These are phyloP conservation scores for Saccharomycopsis guyanensis DNA, from an alignment of 805 yeast species.

Conservation along the genomic window DNA sequence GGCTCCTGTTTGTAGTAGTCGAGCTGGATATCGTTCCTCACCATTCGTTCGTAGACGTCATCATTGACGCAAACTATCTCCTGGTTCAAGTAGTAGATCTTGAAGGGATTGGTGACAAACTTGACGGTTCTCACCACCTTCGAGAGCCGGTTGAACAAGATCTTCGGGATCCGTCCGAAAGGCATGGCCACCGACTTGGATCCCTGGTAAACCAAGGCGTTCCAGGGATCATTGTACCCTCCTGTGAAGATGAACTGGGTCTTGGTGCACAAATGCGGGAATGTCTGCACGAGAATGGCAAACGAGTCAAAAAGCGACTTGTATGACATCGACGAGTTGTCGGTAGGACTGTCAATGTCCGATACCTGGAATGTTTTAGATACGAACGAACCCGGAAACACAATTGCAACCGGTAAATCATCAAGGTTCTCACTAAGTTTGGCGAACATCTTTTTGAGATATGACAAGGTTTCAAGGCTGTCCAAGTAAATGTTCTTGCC, in stretches of 20 bases:
- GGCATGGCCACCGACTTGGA: constrained; percentile 57
- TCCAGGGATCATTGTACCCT: constrained; percentile 94
- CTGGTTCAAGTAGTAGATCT: constrained; percentile 73
- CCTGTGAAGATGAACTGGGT: constrained; percentile 71
- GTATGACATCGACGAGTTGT: constrained; percentile 47
- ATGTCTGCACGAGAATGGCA: constrained; percentile 55
- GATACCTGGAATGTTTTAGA: constrained; percentile 57
- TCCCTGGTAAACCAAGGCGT: constrained; percentile 59
- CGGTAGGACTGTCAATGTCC: constrained; percentile 42
- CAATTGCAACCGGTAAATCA: constrained; percentile 53
- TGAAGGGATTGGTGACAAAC: constrained; percentile 71
- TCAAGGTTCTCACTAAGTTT: constrained; percentile 42
- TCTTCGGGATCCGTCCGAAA: constrained; percentile 57
- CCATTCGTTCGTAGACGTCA: constrained; percentile 60
- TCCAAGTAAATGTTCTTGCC: constrained; percentile 74
- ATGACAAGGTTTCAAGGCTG: constrained; percentile 48
- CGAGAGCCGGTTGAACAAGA: constrained; percentile 62
- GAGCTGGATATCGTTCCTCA: constrained; percentile 61
- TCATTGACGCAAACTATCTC: constrained; percentile 74
- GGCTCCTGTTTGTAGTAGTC: constrained; percentile 25
- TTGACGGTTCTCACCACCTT: constrained; percentile 46
- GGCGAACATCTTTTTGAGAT: constrained; percentile 53
- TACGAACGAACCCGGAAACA: constrained; percentile 75
- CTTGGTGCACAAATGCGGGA: constrained; percentile 41
- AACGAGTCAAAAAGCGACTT: constrained; percentile 66